Percentiles rank a stretch among this genome's conserved stretches.
These are phyloP conservation scores for Curvularia lunata DNA, from an alignment of 2,329 filamentous ascomycete genomes.

Conservation along the genomic window DNA sequence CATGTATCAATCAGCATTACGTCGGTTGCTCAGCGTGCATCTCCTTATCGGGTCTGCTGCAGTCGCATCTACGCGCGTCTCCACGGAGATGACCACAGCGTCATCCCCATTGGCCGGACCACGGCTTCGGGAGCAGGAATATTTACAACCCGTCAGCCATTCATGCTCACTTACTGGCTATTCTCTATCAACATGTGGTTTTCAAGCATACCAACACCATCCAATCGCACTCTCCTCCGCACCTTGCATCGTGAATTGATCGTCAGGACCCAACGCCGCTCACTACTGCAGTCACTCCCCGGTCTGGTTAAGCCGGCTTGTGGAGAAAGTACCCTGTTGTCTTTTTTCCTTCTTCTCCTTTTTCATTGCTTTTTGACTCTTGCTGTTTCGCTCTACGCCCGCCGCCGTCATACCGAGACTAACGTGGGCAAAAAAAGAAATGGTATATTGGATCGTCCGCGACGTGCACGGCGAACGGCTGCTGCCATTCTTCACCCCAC, in stretches of 20 bases:
- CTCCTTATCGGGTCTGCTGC: neutral
- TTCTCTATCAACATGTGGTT: neutral
- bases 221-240: neutral
- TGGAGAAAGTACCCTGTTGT: too few species aligned
- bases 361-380: neutral
- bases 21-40: neutral
- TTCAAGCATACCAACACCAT: neutral
- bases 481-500: neutral
- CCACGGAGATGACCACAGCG: neutral
- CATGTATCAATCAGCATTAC: constrained; percentile 2
- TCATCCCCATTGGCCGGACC: neutral
- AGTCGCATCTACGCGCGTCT: neutral
- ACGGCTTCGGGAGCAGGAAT: neutral
- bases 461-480: neutral
- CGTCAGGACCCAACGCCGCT: neutral
- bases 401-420: neutral
- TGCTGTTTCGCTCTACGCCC: neutral
- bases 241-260: neutral
- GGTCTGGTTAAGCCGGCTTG: neutral
- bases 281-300: constrained; percentile 2
- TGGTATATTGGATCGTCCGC: neutral
- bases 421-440: neutral
- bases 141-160: neutral
- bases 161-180: neutral
- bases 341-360: neutral